Percentiles rank a stretch among this genome's conserved stretches.
phyloP scores from a whole-genome alignment of 495 filamentous ascomycete genomes.

The Glutinoglossum americanum region DNA sequence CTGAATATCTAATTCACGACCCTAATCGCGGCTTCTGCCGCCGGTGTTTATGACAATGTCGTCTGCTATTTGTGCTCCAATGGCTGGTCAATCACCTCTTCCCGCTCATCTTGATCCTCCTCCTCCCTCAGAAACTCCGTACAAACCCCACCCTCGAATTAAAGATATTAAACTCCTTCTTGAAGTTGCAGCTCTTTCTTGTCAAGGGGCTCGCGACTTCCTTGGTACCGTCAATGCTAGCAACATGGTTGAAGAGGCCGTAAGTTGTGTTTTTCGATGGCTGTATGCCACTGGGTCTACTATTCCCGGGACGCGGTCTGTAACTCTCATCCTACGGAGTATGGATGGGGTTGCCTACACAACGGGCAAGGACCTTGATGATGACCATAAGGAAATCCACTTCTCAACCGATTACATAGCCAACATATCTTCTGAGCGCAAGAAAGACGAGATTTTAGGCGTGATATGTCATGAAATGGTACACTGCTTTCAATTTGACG shows the following conservation, averaged over 20 bases:
- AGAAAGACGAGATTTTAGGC: constrained; percentile 46
- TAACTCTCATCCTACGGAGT: constrained; percentile 67
- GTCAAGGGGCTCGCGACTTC: constrained; percentile 39
- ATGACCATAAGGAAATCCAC: constrained; percentile 90
- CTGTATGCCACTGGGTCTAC: constrained; percentile 30
- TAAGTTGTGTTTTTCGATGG: constrained; percentile 40
- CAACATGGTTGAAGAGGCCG: constrained; percentile 33
- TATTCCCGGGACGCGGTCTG: constrained; percentile 41
- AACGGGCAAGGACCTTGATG: constrained; percentile 56
- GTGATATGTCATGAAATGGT: constrained; percentile 87
- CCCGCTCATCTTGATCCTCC: neutral
- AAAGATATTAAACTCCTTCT: constrained; percentile 30
- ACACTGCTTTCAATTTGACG: constrained; percentile 82
- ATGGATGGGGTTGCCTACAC: constrained; percentile 82
- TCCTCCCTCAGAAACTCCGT: neutral
- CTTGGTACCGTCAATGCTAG: constrained; percentile 34
- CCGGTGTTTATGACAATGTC: neutral
- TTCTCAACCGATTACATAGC: constrained; percentile 59
- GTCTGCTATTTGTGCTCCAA: neutral
- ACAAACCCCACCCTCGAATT: neutral
- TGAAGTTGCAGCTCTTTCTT: constrained; percentile 44
- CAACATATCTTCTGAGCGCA: constrained; percentile 15
- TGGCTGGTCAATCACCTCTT: neutral
- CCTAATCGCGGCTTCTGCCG: neutral
- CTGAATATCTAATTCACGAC: neutral